Percentiles rank a stretch among this genome's conserved stretches.
phyloP scores from a whole-genome alignment of 2,329 filamentous ascomycete genomes.

The Claviceps citrina region DNA sequence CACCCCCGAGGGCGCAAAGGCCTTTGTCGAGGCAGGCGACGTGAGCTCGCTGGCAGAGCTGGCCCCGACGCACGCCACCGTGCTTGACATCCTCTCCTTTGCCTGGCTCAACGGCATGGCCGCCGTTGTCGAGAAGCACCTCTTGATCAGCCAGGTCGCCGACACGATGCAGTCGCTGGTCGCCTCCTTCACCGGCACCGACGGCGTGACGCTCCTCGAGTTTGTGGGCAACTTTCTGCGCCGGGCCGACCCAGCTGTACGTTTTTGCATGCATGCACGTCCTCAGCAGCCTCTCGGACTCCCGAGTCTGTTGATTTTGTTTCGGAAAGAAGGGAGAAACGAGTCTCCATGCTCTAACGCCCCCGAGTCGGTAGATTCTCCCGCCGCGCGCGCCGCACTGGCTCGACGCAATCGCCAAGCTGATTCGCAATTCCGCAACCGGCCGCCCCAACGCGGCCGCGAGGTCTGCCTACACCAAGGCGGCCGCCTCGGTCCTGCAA shows the following conservation, averaged over 20 bases:
- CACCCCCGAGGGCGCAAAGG: conserved; percentile 32
- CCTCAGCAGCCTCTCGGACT: too few relatives aligned
- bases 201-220: conserved; percentile 42
- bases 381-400: conserved; percentile 29
- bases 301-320: too few relatives aligned
- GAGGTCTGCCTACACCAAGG: conserved; percentile 43
- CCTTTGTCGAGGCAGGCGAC: conserved; percentile 34
- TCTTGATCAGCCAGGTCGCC: conserved; percentile 28
- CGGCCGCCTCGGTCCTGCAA: conserved; percentile 41
- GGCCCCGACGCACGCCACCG: conserved; percentile 36
- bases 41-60: conserved; percentile 40
- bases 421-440: conserved; percentile 38
- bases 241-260: conserved; percentile 32
- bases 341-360: too few relatives aligned
- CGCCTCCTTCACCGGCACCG: conserved; percentile 40
- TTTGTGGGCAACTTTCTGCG: conserved; percentile 40
- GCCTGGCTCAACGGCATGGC: conserved; percentile 39
- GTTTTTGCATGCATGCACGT: too few relatives aligned
- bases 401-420: conserved; percentile 30
- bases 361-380: too few relatives aligned
- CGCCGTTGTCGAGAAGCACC: conserved; percentile 14
- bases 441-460: conserved; percentile 39
- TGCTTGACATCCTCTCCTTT: conserved; percentile 39
- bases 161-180: conserved; percentile 31
- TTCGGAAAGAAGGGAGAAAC: too few relatives aligned